Percentiles rank a stretch among this genome's conserved stretches.
Conservation (phyloP, 495 filamentous ascomycete genomes). For the Tirmania nivea region DNA sequence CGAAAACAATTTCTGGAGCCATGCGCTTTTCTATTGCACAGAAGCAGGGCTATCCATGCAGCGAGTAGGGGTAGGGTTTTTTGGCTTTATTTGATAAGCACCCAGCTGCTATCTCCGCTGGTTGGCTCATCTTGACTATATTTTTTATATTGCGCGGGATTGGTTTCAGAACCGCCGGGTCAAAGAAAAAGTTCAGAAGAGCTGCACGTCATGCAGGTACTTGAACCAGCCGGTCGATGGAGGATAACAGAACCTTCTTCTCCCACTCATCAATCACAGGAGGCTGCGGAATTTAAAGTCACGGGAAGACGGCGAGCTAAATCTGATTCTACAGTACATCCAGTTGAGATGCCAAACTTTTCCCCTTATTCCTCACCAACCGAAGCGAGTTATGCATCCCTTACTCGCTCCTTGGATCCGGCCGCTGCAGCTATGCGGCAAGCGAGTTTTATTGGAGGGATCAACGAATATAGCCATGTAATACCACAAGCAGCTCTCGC, state of each 20-base stretch:
- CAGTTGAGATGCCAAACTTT: constrained; percentile 8
- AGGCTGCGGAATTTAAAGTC: neutral
- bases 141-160: constrained; percentile 31
- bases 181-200: constrained; percentile 62
- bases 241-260: constrained; percentile 7
- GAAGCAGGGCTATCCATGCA: constrained; percentile 14
- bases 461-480: constrained; percentile 5
- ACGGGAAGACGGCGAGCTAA: constrained; percentile 7
- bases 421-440: constrained; percentile 8
- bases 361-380: constrained; percentile 14
- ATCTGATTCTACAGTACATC: constrained; percentile 3
- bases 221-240: constrained; percentile 18
- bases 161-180: constrained; percentile 84
- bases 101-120: constrained; percentile 11
- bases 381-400: constrained; percentile 13
- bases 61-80: constrained; percentile 17
- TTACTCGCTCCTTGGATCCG: constrained; percentile 8
- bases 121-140: neutral
- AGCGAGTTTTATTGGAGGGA: constrained; percentile 9
- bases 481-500: constrained; percentile 5
- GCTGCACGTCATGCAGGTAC: constrained; percentile 14
- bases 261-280: neutral
- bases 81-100: constrained; percentile 19
- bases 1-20: constrained; percentile 14
- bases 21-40: constrained; percentile 11